A percentile compares a stretch with the other conserved stretches of the same genome.
Conservation (phyloP, 2,329 filamentous ascomycete species). For the Nemania sp. region DNA sequence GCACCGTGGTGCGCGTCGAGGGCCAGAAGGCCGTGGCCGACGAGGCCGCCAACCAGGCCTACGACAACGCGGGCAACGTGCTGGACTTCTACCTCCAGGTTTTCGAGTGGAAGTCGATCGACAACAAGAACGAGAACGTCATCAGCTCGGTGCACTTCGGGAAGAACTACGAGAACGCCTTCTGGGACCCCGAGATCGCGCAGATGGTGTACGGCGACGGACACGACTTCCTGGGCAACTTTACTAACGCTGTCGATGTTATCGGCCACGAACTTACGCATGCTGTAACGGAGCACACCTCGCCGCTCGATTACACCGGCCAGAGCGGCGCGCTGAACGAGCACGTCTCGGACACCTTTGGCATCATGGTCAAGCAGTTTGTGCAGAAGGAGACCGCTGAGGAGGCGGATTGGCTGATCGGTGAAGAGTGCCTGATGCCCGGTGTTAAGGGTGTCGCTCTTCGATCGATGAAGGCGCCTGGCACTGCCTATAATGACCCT, state of each 20-base stretch:
- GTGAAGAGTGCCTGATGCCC: constrained; percentile 64
- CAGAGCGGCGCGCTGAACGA: constrained; percentile 69
- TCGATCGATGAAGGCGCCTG: constrained; percentile 66
- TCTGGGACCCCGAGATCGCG: constrained; percentile 62
- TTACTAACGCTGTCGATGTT: constrained; percentile 65
- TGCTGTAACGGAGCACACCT: constrained; percentile 64
- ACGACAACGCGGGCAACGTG: constrained; percentile 63
- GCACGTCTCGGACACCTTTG: constrained; percentile 67
- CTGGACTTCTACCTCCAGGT: constrained; percentile 63
- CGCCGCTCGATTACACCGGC: constrained; percentile 62
- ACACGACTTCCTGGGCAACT: constrained; percentile 63
- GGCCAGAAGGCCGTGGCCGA: constrained; percentile 57
- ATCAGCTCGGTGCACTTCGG: constrained; percentile 67
- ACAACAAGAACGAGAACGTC: constrained; percentile 63
- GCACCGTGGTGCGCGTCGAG: constrained; percentile 57
- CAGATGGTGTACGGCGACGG: constrained; percentile 71
- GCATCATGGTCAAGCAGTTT: constrained; percentile 68
- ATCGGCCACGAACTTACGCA: constrained; percentile 70
- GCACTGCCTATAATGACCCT: constrained; percentile 65
- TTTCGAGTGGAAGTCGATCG: constrained; percentile 64
- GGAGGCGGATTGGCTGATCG: constrained; percentile 66
- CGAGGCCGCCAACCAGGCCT: constrained; percentile 61
- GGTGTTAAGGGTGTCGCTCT: constrained; percentile 64
- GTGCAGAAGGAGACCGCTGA: constrained; percentile 59
- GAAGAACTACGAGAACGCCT: constrained; percentile 63